Conservation (phyloP, 176 grass and related monocot genomes). For the Calamus simplicifolius region DNA sequence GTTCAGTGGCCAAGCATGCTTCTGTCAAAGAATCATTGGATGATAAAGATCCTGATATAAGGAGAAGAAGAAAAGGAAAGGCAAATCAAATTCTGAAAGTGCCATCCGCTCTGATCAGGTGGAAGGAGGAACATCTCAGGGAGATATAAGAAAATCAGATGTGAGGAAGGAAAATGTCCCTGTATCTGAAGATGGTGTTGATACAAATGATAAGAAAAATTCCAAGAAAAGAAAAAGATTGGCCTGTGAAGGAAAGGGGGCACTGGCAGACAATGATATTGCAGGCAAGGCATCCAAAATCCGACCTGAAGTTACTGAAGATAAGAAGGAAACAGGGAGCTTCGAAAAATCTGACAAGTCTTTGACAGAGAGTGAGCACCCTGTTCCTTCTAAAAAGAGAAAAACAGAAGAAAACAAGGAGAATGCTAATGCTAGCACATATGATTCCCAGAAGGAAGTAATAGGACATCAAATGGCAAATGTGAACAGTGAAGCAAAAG, state of each 20-base stretch:
- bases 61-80: slow-evolving; percentile 61
- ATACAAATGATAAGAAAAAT: slow-evolving; percentile 36
- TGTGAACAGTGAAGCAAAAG: slow-evolving; percentile 29
- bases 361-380: slow-evolving; percentile 24
- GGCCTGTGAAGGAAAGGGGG: background rate
- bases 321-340: slow-evolving; percentile 31
- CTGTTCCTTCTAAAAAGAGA: slow-evolving; percentile 40
- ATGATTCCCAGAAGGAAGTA: background rate
- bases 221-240: slow-evolving; percentile 22
- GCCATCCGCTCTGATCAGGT: slow-evolving; percentile 11
- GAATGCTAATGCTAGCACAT: background rate
- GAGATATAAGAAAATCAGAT: slow-evolving; percentile 14
- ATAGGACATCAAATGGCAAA: slow-evolving; percentile 8
- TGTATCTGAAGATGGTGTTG: slow-evolving; percentile 11
- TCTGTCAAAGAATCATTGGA: background rate
- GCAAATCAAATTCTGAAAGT: slow-evolving; percentile 21
- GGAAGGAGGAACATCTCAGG: slow-evolving; percentile 12
- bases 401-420: slow-evolving; percentile 34
- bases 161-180: slow-evolving; percentile 8
- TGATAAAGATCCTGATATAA: slow-evolving; percentile 18
- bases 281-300: slow-evolving; percentile 17
- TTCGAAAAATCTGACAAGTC: slow-evolving; percentile 24
- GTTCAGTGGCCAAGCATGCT: too few relatives aligned
- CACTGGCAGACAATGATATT: slow-evolving; percentile 20
- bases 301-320: slow-evolving; percentile 21